A percentile compares a stretch with the other conserved stretches of the same genome.
These are phyloP conservation scores for Hyphodiscus hymeniophilus DNA, from an alignment of 495 filamentous ascomycete species.

Conservation along the genomic window DNA sequence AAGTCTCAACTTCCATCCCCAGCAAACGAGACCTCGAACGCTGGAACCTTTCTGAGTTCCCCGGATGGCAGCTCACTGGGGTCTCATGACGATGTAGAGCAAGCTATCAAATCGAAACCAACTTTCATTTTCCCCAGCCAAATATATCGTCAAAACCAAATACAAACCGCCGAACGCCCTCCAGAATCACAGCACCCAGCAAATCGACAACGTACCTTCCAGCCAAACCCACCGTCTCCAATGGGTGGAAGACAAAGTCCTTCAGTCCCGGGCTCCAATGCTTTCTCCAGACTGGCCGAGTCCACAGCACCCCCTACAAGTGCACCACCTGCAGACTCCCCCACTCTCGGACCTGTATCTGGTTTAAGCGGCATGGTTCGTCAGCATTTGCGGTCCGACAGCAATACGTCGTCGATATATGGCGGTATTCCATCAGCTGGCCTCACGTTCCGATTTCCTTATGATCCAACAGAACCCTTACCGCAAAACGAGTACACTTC, in stretches of 20 bases:
- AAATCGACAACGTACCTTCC: slow-evolving; percentile 20
- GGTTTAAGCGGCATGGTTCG: slow-evolving; percentile 77
- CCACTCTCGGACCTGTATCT: slow-evolving; percentile 59
- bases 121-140: slow-evolving; percentile 20
- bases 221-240: not conserved
- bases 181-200: slow-evolving; percentile 28
- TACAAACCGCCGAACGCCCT: slow-evolving; percentile 18
- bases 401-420: slow-evolving; percentile 72
- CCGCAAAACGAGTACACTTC: slow-evolving; percentile 21
- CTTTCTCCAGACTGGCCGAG: not conserved
- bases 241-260: slow-evolving; percentile 8
- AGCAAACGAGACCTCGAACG: slow-evolving; percentile 30
- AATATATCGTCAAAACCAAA: slow-evolving; percentile 34
- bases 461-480: slow-evolving; percentile 18
- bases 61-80: slow-evolving; percentile 8
- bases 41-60: slow-evolving; percentile 30
- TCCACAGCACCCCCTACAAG: not conserved
- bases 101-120: slow-evolving; percentile 14
- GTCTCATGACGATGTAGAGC: slow-evolving; percentile 25
- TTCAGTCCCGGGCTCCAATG: not conserved
- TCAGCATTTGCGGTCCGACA: slow-evolving; percentile 77
- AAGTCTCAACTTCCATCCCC: slow-evolving; percentile 13
- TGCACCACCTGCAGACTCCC: slow-evolving; percentile 51
- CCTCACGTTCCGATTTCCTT: slow-evolving; percentile 33
- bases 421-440: slow-evolving; percentile 36